Base-by-base conservation (phyloP, 768 basidiomycete genomes). In the Suillus plorans region DNA sequence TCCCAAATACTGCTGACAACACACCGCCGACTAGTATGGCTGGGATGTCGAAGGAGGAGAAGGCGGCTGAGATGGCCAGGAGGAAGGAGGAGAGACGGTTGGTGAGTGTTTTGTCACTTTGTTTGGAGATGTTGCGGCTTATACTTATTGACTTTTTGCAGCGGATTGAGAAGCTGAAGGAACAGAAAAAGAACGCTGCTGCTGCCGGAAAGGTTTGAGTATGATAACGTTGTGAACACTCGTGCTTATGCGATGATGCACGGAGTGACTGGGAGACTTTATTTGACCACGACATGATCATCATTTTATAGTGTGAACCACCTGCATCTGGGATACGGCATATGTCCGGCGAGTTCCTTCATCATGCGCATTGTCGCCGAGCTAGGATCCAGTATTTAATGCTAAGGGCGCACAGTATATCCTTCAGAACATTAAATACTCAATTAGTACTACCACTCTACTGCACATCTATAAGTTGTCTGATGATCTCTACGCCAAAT, bases 1-100 rank as follows among this genome's bases (percentile, higher is more conserved):
- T 62, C 0, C 60, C 61, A 1, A 50, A 62, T 34, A 18, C 49
- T 12, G 72, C 72, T 22, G 28, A 69, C 1, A 64, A 72, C 44
- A 44, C 67, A 10, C 63, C 52, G 4, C 22, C 64, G 4, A 70
- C 65, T 60, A 79, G 81, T 63, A 76, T 84, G 34, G 76, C 74
- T 1, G 80, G 79, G 0, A 81, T 94, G 83, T 84, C 86, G 34
- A 97, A 95, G 75, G 97, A 97, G 75, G 95, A 96, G 69, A 97
- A 92, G 76, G 92, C 92, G 2, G 88, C 87, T n/a, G 94, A 97
- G 80, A 90, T 98, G 88, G 91, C 90, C 9, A 81, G 90, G 67
- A 82, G 95, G 65, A 91, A 96, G 72, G 96, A 98, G 74, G 97
- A 98, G 74, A 80, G 97, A 53, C 95, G 91, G 74, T 88, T 93